Evolutionary conservation across 2,329 filamentous ascomycete species (phyloP), one percentile per base, ranked within the genome.

Genomic region (Phyllosticta citriasiana): DNA sequence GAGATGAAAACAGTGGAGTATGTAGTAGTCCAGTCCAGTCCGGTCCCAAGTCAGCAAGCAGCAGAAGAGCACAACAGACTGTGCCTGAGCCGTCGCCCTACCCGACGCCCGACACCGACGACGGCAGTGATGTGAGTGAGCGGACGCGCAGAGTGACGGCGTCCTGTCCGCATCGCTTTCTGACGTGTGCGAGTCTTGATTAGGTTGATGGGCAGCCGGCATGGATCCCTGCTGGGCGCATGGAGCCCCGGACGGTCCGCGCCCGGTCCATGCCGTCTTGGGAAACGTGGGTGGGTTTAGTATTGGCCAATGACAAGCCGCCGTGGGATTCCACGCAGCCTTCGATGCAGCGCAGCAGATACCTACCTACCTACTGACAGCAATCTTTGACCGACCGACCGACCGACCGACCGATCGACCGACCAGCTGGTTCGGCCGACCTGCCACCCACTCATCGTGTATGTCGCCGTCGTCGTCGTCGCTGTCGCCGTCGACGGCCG

Each of bases 1-100:
- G 58, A 60, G 58, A 60, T 56, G 58, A 53, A 35, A 60, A 56
- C 33, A 52, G 58, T 60, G 58, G 58, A 56, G 58, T 22, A 33
- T 40, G 55, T 60, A 60, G 58, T 22, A 22, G 19, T 22, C 53
- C 58, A 51, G 51, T 53, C 33, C 30, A 53, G 51, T 51, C 58
- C 56, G 52, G 53, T n/a, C 25, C 53, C 27, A 51, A 55, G 50
- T 35, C 53, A 40, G 53, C 2, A 51, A 26, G 6, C 53, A 40
- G 53, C 2, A 51, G 40, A 10, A 53, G 52, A 26, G 14, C 53
- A 35, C 53, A 30, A 30, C 27, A 30, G 27, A 30, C 6, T 30
- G 53, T 47, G 40, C 40, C 40, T 47, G 40, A 47, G 33, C 33
- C 33, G 33, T 47, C 14, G 16, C 40, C 40, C 40, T n/a, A 47